These are phyloP conservation scores for Aspergillus carlsbadensis DNA, from an alignment of 495 filamentous ascomycete species.

Conservation along the genomic window DNA sequence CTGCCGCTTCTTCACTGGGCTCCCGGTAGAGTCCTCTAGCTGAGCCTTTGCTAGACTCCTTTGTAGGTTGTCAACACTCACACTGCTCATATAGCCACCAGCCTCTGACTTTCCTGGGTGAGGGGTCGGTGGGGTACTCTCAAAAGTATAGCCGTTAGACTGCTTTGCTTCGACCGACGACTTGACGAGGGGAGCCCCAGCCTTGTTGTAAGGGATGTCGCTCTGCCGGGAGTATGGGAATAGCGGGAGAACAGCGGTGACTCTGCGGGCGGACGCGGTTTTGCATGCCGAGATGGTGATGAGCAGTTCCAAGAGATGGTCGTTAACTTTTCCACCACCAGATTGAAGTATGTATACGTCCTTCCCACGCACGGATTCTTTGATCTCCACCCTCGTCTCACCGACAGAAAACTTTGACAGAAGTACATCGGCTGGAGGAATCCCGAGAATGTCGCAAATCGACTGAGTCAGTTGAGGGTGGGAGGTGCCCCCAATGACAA, in stretches of 20 bases:
- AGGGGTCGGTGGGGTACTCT: constrained; percentile 86
- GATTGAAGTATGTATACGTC: constrained; percentile 98
- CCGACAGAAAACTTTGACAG: constrained; percentile 91
- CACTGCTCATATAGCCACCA: constrained; percentile 59
- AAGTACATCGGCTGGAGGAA: constrained; percentile 77
- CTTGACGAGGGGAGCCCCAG: constrained; percentile 81
- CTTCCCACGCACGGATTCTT: constrained; percentile 93
- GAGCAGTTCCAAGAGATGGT: constrained; percentile 91
- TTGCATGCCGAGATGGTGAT: constrained; percentile 98
- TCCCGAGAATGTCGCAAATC: constrained; percentile 82
- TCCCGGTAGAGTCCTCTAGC: constrained; percentile 51
- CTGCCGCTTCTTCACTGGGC: constrained; percentile 40
- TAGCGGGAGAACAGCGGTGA: constrained; percentile 91
- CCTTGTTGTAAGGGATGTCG: constrained; percentile 93
- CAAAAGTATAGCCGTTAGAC: constrained; percentile 79
- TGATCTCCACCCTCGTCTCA: constrained; percentile 91
- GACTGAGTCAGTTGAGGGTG: constrained; percentile 83
- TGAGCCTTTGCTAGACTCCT: constrained; percentile 63
- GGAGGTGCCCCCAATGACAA: constrained; percentile 89
- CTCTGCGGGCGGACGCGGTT: constrained; percentile 85
- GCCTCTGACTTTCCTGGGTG: constrained; percentile 64
- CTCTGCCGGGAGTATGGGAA: constrained; percentile 96
- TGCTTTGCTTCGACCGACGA: constrained; percentile 49
- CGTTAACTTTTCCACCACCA: constrained; percentile 87
- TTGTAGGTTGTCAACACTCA: constrained; percentile 61